Base-by-base conservation (phyloP, 345 rosid species). In the Durio zibethinus region DNA sequence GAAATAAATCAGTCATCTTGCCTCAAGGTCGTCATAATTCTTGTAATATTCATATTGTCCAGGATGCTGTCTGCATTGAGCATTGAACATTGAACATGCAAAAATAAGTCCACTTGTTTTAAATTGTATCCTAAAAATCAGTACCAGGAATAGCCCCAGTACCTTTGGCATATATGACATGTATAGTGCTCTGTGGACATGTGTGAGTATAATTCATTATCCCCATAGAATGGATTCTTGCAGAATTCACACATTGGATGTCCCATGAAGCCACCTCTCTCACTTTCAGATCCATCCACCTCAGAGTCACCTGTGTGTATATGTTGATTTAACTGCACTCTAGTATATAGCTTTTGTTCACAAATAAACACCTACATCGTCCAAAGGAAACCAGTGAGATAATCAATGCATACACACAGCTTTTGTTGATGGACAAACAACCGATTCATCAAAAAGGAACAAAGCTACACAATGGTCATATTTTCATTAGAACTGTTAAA, bases 231-330 rank as follows among this genome's bases (percentile, higher is more conserved):
- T 0, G 97, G 93, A 43, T 86, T 85, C 80, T 80, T 87, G 82
- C 99, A 97, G 80, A 97, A 94, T 79, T 94, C 97, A 85, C 98
- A 97, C 80, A 84, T 79, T 21, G 99, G 98, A 88, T 97, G 99
- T 14, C 99, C 99, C 79, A 79, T 76, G 61, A 97, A 94, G 64
- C 99, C 99, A 76, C 98, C 98, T 79, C 98, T 89, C 82, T 97
- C 99, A 83, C 96, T 90, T 80, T 92, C 99, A 83, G 79, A 89
- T 59, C 99, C 99, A 82, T 97, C 99, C 78, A 94, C 99, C 83
- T 87, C 96, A 36, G 98, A 88, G 77, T 94, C 95, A 80, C 98
- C 99, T 15, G 97, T 89, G 63, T 48, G 84, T 80, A 89, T 94
- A 77, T 97, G 99, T 79, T 87, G 97, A 73, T 90, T 91, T 84